These are phyloP conservation scores for Camellia japonica DNA, from an alignment of 148 eudicot species.

Conservation along the genomic window DNA sequence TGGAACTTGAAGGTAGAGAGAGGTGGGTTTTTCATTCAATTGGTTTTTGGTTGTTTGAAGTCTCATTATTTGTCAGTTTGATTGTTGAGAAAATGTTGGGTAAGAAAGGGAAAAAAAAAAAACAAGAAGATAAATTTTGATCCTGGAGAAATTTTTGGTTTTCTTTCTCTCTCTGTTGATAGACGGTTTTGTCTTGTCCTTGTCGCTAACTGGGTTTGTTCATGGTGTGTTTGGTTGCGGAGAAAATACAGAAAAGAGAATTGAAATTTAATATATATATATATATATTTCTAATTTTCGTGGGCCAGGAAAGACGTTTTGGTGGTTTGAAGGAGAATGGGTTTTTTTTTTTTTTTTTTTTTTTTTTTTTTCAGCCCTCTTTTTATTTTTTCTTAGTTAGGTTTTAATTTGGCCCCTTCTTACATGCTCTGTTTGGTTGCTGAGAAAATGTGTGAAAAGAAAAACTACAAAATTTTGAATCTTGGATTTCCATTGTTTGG, in stretches of 20 bases:
- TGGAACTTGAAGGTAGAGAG: conserved; percentile 32
- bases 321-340: background rate
- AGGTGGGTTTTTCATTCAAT: conserved; percentile 19
- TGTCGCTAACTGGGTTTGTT: background rate
- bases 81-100: conserved; percentile 2
- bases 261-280: background rate
- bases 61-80: background rate
- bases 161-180: background rate
- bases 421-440: background rate
- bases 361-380: too few relatives aligned
- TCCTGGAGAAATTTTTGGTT: background rate
- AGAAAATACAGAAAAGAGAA: background rate
- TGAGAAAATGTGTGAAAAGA: background rate
- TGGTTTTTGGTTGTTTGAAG: background rate
- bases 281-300: background rate
- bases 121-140: background rate
- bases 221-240: background rate
- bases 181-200: background rate
- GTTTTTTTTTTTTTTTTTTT: too few relatives aligned
- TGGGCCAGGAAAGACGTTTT: background rate
- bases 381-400: background rate
- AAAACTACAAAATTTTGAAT: background rate
- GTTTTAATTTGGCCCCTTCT: background rate
- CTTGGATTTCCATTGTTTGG: background rate
- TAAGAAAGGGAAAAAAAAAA: too few relatives aligned